Percentiles rank a stretch among this genome's conserved stretches.
Evolutionary conservation across 306 rosid genomes (phyloP).

Genomic region (Gillenia trifoliata): DNA sequence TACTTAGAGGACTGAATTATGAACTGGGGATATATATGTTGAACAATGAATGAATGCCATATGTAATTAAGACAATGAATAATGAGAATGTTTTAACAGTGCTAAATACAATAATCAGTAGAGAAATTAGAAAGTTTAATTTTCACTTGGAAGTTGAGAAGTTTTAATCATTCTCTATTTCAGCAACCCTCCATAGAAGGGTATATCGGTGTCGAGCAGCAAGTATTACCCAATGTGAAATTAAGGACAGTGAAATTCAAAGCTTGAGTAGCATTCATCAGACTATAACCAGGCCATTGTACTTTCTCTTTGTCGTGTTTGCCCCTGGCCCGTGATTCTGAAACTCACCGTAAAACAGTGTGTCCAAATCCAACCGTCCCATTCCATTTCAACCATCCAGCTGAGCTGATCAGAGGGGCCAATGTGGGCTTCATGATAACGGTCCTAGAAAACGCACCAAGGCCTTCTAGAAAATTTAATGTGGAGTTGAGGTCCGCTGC

Average conservation of each 20-base stretch:
- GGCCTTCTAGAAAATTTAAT: slow-evolving; percentile 46
- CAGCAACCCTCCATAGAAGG: slow-evolving; percentile 47
- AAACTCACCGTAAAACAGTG: slow-evolving; percentile 65
- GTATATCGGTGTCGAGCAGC: slow-evolving; percentile 69
- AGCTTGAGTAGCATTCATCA: slow-evolving; percentile 61
- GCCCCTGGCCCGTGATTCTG: slow-evolving; percentile 69
- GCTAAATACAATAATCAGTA: not conserved
- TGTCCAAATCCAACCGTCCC: slow-evolving; percentile 62
- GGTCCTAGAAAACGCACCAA: slow-evolving; percentile 66
- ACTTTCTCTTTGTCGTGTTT: slow-evolving; percentile 48
- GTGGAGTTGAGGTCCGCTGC: slow-evolving; percentile 26
- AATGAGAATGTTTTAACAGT: not conserved
- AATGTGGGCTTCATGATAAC: slow-evolving; percentile 70
- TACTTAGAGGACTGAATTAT: not conserved
- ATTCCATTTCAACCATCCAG: slow-evolving; percentile 75
- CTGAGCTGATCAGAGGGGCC: slow-evolving; percentile 46
- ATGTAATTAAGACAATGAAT: not conserved
- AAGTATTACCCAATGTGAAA: slow-evolving; percentile 56
- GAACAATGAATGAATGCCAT: not conserved
- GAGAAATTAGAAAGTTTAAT: not conserved
- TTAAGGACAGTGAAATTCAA: slow-evolving; percentile 58
- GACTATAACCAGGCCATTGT: slow-evolving; percentile 55
- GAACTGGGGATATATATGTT: not conserved
- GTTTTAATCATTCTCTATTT: not conserved
- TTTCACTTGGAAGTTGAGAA: not conserved